Evolutionary conservation across 164 flowering plant species (phyloP).

Genomic region (Magnolia sinica): DNA sequence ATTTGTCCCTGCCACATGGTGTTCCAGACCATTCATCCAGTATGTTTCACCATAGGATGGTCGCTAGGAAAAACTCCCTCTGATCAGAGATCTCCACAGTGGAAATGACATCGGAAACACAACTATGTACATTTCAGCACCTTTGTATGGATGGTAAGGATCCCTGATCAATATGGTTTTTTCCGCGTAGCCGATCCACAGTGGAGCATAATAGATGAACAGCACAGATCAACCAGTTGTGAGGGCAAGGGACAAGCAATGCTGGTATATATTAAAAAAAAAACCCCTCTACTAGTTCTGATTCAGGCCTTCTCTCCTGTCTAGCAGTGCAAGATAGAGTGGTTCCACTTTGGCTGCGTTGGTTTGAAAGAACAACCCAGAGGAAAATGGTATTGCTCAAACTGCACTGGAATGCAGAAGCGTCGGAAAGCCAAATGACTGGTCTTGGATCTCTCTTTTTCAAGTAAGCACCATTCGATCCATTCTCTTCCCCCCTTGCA

Average conservation of each 20-base stretch:
- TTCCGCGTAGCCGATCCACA: not conserved
- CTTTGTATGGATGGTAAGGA: not conserved
- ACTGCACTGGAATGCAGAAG: slow-evolving; percentile 47
- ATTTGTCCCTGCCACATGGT: not conserved
- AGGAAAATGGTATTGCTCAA: slow-evolving; percentile 93
- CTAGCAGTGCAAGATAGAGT: slow-evolving; percentile 88
- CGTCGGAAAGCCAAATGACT: slow-evolving; percentile 43
- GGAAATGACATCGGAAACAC: not conserved
- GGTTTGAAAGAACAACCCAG: slow-evolving; percentile 81
- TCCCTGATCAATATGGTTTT: not conserved
- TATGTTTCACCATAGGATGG: not conserved
- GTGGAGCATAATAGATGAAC: not conserved
- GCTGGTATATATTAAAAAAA: too few relatives aligned
- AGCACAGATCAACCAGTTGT: not conserved
- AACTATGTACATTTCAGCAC: not conserved
- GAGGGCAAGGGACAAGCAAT: too few relatives aligned
- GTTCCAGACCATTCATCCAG: not conserved
- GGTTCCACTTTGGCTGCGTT: slow-evolving; percentile 97
- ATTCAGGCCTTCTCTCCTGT: not conserved
- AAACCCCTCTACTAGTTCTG: not conserved
- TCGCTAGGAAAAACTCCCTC: not conserved
- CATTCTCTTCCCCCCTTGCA: not conserved
- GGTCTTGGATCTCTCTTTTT: not conserved
- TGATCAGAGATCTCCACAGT: not conserved
- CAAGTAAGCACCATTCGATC: not conserved